Evolutionary conservation across 2,329 filamentous ascomycete genomes (phyloP).

Genomic region (Phialophora expanda): DNA sequence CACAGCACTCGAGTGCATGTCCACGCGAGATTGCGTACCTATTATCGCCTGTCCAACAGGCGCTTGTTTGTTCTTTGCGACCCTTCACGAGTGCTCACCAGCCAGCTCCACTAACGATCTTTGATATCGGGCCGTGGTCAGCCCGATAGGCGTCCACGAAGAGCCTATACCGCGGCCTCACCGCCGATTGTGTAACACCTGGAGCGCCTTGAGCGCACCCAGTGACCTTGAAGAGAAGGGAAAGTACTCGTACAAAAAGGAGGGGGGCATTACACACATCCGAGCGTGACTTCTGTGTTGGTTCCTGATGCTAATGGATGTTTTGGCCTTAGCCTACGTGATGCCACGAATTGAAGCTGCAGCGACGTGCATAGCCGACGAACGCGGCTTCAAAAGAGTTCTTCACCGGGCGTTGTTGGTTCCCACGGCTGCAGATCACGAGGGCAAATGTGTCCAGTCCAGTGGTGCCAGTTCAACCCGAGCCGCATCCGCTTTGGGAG

Average conservation of each 20-base stretch:
- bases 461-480: background rate
- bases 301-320: background rate
- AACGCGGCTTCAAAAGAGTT: constrained; percentile 14
- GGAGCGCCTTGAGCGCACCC: background rate
- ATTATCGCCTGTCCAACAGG: background rate
- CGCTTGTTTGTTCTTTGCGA: background rate
- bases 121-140: background rate
- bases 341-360: constrained; percentile 14
- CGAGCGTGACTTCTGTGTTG: background rate
- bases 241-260: background rate
- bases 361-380: constrained; percentile 17
- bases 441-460: constrained; percentile 10
- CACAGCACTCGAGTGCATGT: background rate
- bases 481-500: constrained; percentile 4
- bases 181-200: background rate
- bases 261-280: background rate
- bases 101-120: background rate
- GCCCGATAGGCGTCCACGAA: background rate
- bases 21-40: background rate
- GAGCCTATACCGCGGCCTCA: background rate
- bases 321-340: constrained; percentile 8
- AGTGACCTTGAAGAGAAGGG: background rate
- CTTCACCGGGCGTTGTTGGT: background rate
- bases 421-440: constrained; percentile 1
- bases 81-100: background rate